phyloP scores from a whole-genome alignment of 176 grass and related monocot species.

The Musa acuminata region DNA sequence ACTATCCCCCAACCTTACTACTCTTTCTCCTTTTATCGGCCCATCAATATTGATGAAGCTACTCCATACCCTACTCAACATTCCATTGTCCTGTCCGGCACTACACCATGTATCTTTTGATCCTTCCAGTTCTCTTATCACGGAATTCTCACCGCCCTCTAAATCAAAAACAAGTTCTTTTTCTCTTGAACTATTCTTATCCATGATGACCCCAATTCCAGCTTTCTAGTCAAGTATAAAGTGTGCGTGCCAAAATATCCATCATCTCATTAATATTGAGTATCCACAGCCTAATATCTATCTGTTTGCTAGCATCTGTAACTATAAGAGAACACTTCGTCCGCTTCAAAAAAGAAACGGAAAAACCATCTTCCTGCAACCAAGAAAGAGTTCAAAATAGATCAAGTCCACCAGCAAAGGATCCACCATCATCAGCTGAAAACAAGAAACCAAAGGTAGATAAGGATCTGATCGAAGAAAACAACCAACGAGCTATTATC shows the following conservation, averaged over 20 bases:
- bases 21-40: slow-evolving; percentile 27
- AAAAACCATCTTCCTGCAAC: not conserved
- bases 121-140: slow-evolving; percentile 25
- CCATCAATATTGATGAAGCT: slow-evolving; percentile 9
- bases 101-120: not conserved
- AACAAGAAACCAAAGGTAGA: not conserved
- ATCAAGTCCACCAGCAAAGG: not conserved
- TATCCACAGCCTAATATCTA: no score
- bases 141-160: slow-evolving; percentile 38
- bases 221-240: not conserved
- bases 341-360: not conserved
- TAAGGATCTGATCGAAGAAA: no score
- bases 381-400: not conserved
- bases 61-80: slow-evolving; percentile 24
- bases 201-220: slow-evolving; percentile 35
- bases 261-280: no score
- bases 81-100: slow-evolving; percentile 16
- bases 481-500: not conserved
- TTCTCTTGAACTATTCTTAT: slow-evolving; percentile 31
- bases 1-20: slow-evolving; percentile 23
- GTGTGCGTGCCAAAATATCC: no score
- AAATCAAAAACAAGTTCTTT: slow-evolving; percentile 50
- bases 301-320: not conserved
- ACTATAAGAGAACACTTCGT: not conserved
- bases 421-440: not conserved